Evolutionary conservation across 129 eudicot species (phyloP).

Genomic region (Saposhnikovia divaricata): DNA sequence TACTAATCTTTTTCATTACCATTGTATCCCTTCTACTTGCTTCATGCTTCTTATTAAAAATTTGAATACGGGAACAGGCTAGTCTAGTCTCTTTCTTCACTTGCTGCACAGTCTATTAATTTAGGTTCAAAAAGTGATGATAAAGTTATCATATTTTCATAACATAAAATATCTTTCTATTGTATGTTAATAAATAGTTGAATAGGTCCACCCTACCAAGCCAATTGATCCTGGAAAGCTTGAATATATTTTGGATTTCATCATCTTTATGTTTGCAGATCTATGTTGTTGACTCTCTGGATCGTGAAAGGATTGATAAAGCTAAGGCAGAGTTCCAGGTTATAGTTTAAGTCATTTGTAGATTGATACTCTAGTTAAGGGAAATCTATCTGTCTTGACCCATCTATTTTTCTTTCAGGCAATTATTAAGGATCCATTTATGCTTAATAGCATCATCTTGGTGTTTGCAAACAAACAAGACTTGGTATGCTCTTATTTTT

Average conservation of each 20-base stretch:
- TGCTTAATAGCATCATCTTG: slow-evolving; percentile 90
- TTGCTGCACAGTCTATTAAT: not conserved
- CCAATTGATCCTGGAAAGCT: not conserved
- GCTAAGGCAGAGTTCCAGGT: slow-evolving; percentile 99
- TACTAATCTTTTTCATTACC: not conserved
- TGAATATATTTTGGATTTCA: not conserved
- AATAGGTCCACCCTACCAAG: not conserved
- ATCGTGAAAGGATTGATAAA: slow-evolving; percentile 87
- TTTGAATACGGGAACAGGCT: not conserved
- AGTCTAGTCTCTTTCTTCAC: not conserved
- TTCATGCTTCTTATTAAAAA: not conserved
- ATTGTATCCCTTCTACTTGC: not conserved
- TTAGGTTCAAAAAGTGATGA: too few relatives aligned
- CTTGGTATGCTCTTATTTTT: slow-evolving; percentile 50
- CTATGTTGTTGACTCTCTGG: slow-evolving; percentile 99
- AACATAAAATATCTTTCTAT: too few relatives aligned
- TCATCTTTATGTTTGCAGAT: slow-evolving; percentile 43
- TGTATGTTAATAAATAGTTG: not conserved
- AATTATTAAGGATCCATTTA: slow-evolving; percentile 91
- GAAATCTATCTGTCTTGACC: slow-evolving; percentile 13
- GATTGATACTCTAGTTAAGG: not conserved
- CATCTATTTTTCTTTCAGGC: slow-evolving; percentile 42
- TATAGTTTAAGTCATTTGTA: not conserved
- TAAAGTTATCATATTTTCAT: too few relatives aligned
- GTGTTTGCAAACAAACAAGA: slow-evolving; percentile 99